These are phyloP conservation scores for Hypoxylon lienhwacheense DNA, from an alignment of 495 filamentous ascomycete genomes.

Conservation along the genomic window DNA sequence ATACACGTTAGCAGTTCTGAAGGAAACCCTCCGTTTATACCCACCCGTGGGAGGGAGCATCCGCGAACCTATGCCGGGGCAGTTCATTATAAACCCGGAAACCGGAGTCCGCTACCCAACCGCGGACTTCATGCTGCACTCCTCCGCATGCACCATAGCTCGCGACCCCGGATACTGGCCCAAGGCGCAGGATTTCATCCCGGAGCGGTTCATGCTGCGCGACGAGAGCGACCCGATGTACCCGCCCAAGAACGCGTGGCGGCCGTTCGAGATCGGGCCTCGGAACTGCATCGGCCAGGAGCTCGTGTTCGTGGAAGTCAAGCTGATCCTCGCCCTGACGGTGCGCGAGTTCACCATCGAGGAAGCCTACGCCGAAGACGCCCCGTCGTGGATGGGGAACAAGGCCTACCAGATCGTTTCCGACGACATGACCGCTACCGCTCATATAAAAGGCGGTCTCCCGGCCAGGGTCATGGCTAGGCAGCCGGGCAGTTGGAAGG, in stretches of 20 bases:
- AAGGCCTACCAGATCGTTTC: constrained; percentile 21
- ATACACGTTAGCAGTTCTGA: constrained; percentile 53
- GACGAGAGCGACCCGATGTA: constrained; percentile 34
- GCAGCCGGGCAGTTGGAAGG: background rate
- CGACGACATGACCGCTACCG: constrained; percentile 7
- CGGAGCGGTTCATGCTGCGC: constrained; percentile 46
- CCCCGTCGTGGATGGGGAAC: constrained; percentile 24
- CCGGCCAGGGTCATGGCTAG: constrained; percentile 16
- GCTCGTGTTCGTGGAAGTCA: constrained; percentile 49
- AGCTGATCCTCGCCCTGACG: constrained; percentile 43
- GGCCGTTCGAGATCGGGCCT: constrained; percentile 54
- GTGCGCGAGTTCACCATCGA: constrained; percentile 27
- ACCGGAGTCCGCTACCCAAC: constrained; percentile 41
- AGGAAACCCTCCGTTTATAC: constrained; percentile 52
- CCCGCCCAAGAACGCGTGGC: constrained; percentile 41
- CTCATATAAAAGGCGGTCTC: constrained; percentile 22
- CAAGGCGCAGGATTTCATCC: constrained; percentile 42
- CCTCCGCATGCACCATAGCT: constrained; percentile 29
- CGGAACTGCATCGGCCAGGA: constrained; percentile 57
- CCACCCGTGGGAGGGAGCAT: constrained; percentile 41
- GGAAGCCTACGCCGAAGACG: constrained; percentile 16
- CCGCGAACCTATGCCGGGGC: constrained; percentile 40
- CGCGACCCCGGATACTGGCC: constrained; percentile 38
- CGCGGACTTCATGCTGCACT: constrained; percentile 39
- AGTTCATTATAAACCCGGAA: constrained; percentile 37